Evolutionary conservation across 345 rosid species (phyloP), one percentile per base, ranked within the genome.

Genomic region (Salix udensis): DNA sequence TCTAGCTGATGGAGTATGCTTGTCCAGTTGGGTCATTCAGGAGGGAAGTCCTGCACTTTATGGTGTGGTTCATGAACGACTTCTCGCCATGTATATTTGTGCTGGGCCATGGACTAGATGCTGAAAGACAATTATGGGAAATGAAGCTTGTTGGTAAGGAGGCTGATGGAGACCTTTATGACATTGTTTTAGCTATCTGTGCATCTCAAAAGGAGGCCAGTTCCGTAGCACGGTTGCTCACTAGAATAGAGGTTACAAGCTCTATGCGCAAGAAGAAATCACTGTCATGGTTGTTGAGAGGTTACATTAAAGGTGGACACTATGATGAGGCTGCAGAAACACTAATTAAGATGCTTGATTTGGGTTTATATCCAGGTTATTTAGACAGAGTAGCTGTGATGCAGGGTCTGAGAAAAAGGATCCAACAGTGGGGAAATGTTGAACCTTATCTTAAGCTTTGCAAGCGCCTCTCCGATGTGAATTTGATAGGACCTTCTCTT

Each of bases 41-140:
- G 97, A 94, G 68, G 90, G 89, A 28, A 80, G 81, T 52, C 80
- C 87, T 64, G 82, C 95, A 3, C 79, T 94, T 37, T 40, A 75
- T 39, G 96, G 94, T 44, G 87, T 87, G 42, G 88, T 92, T 50
- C 96, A 92, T 21, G 97, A 94, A 86, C 90, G 91, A 72, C 98
- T 94, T 72, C 89, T 94, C 1, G 95, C 95, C 31, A 94, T 94
- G 98, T 88, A 94, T 77, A 84, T 94, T 37, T 94, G 98, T 28
- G 91, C 97, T 2, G 95, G 95, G 98, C 60, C 88, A 81, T 60
- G 98, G 97, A 76, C 86, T 82, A 21, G 96, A 91, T 66, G 97
- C 97, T 23, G 98, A 94, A 83, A 89, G 86, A 75, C 94, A 94
- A 81, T 84, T 94, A 36, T 94, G 98, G 98, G 86, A 92, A 82